Conservation (phyloP, 2,329 filamentous ascomycete species). For the Magnaporthiopsis rhizophila region DNA sequence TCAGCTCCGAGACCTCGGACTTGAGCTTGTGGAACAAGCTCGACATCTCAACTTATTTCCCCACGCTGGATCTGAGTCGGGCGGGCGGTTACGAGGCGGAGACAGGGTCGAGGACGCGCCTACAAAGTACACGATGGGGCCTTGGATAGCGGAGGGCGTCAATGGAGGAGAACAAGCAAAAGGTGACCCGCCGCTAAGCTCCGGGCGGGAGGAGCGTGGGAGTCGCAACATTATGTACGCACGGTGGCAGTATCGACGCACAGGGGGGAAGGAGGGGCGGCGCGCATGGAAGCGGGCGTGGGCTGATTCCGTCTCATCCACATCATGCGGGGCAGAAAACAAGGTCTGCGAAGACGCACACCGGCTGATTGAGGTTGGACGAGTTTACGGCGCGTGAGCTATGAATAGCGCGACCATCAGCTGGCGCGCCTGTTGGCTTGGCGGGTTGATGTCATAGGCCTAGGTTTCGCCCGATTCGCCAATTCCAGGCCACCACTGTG, state of each 20-base stretch:
- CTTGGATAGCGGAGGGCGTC: not conserved
- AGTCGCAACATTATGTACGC: not conserved
- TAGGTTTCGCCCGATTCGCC: not conserved
- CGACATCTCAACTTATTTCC: conserved; percentile 2
- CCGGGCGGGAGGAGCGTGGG: no score
- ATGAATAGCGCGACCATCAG: not conserved
- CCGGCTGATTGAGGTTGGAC: not conserved
- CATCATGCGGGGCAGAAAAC: not conserved
- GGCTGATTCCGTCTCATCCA: not conserved
- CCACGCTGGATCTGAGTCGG: not conserved
- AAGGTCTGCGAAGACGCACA: not conserved
- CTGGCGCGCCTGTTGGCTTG: not conserved
- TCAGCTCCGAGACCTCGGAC: conserved; percentile 35
- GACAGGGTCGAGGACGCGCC: not conserved
- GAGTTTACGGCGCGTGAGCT: not conserved
- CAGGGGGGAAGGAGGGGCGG: not conserved
- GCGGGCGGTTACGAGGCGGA: not conserved
- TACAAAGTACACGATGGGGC: not conserved
- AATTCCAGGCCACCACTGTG: not conserved
- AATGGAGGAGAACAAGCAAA: not conserved
- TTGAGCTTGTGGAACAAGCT: conserved; percentile 40
- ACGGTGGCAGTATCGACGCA: not conserved
- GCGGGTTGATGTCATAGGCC: not conserved
- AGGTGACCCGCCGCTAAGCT: not conserved
- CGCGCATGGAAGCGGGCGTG: no score